A percentile compares a stretch with the other conserved stretches of the same genome.
These are phyloP conservation scores for Talaromyces sp. DNA, from an alignment of 2,329 filamentous ascomycete genomes.

Conservation along the genomic window DNA sequence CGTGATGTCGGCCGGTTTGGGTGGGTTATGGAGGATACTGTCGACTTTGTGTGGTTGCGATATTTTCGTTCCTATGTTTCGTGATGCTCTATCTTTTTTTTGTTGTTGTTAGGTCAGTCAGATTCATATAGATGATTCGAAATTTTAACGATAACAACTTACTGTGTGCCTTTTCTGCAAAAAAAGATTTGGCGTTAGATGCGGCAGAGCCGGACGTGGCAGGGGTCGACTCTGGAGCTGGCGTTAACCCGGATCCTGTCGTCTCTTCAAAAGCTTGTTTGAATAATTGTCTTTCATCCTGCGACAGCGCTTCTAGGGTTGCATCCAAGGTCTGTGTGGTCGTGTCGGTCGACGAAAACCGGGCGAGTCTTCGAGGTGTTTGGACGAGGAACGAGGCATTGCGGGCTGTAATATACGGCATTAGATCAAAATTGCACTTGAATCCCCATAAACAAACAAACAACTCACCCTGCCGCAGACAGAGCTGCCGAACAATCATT, in stretches of 20 bases:
- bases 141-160: slow-evolving; percentile 9
- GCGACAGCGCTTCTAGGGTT: background rate
- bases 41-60: slow-evolving; percentile 28
- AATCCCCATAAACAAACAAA: background rate
- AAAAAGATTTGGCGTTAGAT: slow-evolving; percentile 13
- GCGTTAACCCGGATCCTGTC: slow-evolving; percentile 11
- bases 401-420: slow-evolving; percentile 25
- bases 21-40: slow-evolving; percentile 60
- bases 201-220: background rate
- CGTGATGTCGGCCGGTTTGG: slow-evolving; percentile 72
- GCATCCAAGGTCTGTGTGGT: slow-evolving; percentile 14
- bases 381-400: slow-evolving; percentile 30
- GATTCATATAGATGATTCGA: background rate
- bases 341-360: slow-evolving; percentile 29
- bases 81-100: slow-evolving; percentile 26
- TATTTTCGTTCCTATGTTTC: slow-evolving; percentile 27
- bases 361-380: slow-evolving; percentile 24
- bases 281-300: slow-evolving; percentile 11
- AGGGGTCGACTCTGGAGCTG: background rate
- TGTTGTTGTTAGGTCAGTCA: background rate
- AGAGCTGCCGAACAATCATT: slow-evolving; percentile 40
- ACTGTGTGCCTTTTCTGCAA: slow-evolving; percentile 20
- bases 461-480: slow-evolving; percentile 37
- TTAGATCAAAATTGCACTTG: slow-evolving; percentile 13
- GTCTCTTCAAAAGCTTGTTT: slow-evolving; percentile 8